Evolutionary conservation across 495 filamentous ascomycete species (phyloP).

Genomic region (Lasiosphaeria hispida): DNA sequence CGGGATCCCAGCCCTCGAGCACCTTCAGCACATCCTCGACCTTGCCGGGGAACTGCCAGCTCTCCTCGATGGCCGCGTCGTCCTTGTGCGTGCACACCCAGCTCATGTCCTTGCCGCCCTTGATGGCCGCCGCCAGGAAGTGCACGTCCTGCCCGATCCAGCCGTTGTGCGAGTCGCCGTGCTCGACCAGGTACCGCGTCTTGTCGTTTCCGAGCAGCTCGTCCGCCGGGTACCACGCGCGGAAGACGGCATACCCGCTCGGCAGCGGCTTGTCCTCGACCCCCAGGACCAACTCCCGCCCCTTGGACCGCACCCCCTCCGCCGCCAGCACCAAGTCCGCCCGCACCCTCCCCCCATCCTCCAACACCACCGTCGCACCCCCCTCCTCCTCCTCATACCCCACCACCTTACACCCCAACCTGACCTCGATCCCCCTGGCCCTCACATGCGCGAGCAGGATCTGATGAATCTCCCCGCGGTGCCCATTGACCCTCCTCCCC

Average conservation of each 20-base stretch:
- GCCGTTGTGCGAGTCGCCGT: constrained; percentile 61
- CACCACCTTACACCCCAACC: constrained; percentile 52
- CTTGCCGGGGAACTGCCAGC: constrained; percentile 62
- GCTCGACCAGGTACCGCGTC: constrained; percentile 56
- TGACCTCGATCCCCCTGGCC: constrained; percentile 55
- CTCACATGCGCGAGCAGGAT: constrained; percentile 57
- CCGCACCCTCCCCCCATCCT: constrained; percentile 44
- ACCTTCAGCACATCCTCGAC: constrained; percentile 64
- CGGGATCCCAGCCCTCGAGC: constrained; percentile 65
- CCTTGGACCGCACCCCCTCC: constrained; percentile 60
- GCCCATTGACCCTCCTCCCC: constrained; percentile 51
- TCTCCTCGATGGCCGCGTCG: constrained; percentile 58
- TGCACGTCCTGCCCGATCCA: constrained; percentile 63
- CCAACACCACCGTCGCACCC: constrained; percentile 53
- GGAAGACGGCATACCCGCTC: constrained; percentile 60
- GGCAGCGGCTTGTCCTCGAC: constrained; percentile 60
- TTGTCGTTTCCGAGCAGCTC: constrained; percentile 61
- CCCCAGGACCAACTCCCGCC: constrained; percentile 59
- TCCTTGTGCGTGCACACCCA: constrained; percentile 62
- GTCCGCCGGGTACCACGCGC: constrained; percentile 58
- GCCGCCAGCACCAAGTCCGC: constrained; percentile 62
- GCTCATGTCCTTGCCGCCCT: constrained; percentile 57
- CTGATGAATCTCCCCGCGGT: constrained; percentile 61
- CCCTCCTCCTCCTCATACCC: constrained; percentile 59
- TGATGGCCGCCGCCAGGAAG: constrained; percentile 60